Evolutionary conservation across 1,284 basidiomycete genomes (phyloP).

Genomic region (Butyriboletus appendiculatus): DNA sequence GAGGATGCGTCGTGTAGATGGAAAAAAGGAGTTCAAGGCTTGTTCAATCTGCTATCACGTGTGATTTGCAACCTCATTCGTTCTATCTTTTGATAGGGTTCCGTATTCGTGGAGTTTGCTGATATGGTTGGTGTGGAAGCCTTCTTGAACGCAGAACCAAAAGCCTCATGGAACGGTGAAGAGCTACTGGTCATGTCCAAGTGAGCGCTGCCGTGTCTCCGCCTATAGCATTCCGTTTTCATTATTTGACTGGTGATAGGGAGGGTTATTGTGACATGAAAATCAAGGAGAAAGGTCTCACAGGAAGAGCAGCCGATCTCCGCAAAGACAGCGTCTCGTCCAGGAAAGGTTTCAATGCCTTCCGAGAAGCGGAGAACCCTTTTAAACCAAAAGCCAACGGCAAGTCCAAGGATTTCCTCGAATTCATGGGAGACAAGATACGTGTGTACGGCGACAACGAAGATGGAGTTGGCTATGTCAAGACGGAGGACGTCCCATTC

Average conservation of each 20-base stretch:
- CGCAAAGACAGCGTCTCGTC: slow-evolving; percentile 54
- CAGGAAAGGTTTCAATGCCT: slow-evolving; percentile 83
- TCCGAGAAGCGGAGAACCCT: slow-evolving; percentile 69
- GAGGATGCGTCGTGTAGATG: slow-evolving; percentile 78
- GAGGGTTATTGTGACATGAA: slow-evolving; percentile 96
- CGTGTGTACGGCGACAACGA: slow-evolving; percentile 62
- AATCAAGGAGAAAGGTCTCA: slow-evolving; percentile 92
- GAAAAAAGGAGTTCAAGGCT: slow-evolving; percentile 84
- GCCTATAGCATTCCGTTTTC: background rate
- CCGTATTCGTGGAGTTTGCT: slow-evolving; percentile 91
- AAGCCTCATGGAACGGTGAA: slow-evolving; percentile 75
- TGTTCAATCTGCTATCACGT: slow-evolving; percentile 11
- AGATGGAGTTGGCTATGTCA: slow-evolving; percentile 60
- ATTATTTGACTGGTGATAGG: slow-evolving; percentile 39
- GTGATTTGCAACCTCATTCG: background rate
- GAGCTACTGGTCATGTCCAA: slow-evolving; percentile 89
- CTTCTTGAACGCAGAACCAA: slow-evolving; percentile 81
- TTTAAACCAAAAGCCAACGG: slow-evolving; percentile 43
- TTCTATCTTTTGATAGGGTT: slow-evolving; percentile 56
- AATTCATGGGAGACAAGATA: slow-evolving; percentile 69
- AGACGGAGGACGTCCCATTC: slow-evolving; percentile 70
- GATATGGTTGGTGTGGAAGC: slow-evolving; percentile 69
- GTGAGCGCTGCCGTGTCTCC: slow-evolving; percentile 42
- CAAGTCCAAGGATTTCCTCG: slow-evolving; percentile 51
- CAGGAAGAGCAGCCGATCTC: slow-evolving; percentile 60